Base-by-base conservation (phyloP, 2,329 filamentous ascomycete species). In the Orbilia quercus region DNA sequence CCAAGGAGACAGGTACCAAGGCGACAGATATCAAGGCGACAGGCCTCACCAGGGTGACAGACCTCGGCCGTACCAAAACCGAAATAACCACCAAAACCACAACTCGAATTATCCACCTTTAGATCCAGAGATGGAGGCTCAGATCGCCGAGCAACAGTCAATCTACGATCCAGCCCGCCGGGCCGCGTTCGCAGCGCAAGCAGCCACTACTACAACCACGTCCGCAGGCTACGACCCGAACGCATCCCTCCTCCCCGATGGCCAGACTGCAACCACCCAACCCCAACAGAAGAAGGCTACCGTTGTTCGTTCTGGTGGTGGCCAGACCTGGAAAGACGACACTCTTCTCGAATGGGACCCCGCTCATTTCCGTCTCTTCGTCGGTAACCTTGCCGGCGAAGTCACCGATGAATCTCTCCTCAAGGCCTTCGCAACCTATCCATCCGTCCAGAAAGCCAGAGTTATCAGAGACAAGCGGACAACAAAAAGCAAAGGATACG, bases 401-500 rank as follows among this genome's bases (percentile, higher is more conserved):
- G 95, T 96, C 28, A 99, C 95, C 0, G 95, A 99, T 81, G 95
- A 99, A 64, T 95, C 91, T 0, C 85, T 99, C 9, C 85, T 95
- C 78, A 99, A 99, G 82, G 95, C 95, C 1, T 99, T 99, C 78
- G 85, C 91, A 18, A 88, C 90, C 70, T 99, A 96, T 85, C 85
- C 87, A 16, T 96, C 92, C 0, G 88, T 98, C 22, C 90, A 94
- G 77, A 98, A 97, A 81, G 92, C 94, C 16, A 90, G 93, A 55
- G 95, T 99, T 31, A 89, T 98, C 73, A 89, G 95, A 57, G 95
- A 99, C 82, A 98, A 97, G 84, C 89, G 92, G 71, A 96, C 94
- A 0, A 95, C 91, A 64, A 99, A 99, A 83, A 96, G 91, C 79
- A 96, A 95, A 80, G 95, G 94, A 0, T 99, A 91, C 80, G 95